Evolutionary conservation across 345 rosid species (phyloP), one percentile per base, ranked within the genome.

Genomic region (Melaleuca alternifolia): DNA sequence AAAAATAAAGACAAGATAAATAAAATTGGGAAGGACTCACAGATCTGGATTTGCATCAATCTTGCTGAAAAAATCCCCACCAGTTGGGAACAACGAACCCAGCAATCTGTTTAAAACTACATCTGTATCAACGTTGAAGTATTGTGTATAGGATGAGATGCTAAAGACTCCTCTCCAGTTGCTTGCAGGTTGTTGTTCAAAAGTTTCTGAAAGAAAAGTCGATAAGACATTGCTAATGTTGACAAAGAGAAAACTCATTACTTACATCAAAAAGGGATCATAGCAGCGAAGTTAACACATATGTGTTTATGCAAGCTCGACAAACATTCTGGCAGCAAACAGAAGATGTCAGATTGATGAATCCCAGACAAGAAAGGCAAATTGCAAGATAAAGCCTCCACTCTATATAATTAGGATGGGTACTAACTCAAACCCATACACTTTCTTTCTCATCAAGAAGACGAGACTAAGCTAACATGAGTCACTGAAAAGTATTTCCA

Each of bases 31-130:
- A 71, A 83, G 84, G 85, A 93, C 99, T 97, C 91, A 96, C 99
- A 97, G 89, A 91, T 96, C 99, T 83, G 99, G 99, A 88, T 97
- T 96, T 50, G 98, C 98, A 88, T 95, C 96, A 48, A 95, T 96
- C 91, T 96, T 97, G 93, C 88, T 91, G 93, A 93, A 97, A 90
- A 97, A 97, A 90, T 95, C 95, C 20, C 95, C 99, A 87, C 89
- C 89, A 12, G 87, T 84, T n/a, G 98, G 98, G 89, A 90, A 91
- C 65, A 97, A 87, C 7, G 99, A 96, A 90, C 95, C 94, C 90
- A 95, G 87, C 92, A 96, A 84, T 92, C 99, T 93, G 91, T 94
- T 95, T 84, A 95, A 13, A 54, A 97, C 98, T 90, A 94, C 84
- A 79, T 96, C 99, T 2, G 99, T 94, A 88, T 96, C 99, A 88